A percentile compares a stretch with the other conserved stretches of the same genome.
phyloP scores from a whole-genome alignment of 352 stramenopile genomes.

The Phytopythium montanum region DNA sequence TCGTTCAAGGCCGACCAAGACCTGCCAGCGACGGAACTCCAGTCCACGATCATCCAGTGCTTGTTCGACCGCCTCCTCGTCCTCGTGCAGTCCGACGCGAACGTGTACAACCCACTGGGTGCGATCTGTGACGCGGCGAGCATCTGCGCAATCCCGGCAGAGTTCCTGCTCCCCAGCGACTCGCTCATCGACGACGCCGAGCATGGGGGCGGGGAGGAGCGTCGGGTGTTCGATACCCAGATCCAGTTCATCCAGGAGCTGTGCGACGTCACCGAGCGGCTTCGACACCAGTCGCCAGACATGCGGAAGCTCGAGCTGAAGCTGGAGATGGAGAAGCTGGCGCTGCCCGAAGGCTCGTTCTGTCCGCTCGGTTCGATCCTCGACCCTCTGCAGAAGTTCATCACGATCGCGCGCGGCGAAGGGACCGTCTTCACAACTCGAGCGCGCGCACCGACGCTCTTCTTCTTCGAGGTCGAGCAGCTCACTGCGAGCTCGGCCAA shows the following conservation, averaged over 20 bases:
- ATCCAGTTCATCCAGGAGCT: conserved; percentile 70
- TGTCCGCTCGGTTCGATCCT: conserved; percentile 69
- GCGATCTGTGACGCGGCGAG: conserved; percentile 57
- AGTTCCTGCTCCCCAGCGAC: conserved; percentile 38
- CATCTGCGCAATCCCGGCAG: conserved; percentile 35
- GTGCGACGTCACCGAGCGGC: conserved; percentile 70
- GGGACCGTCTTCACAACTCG: conserved; percentile 87
- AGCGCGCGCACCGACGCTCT: conserved; percentile 72
- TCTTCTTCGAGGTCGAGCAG: conserved; percentile 83
- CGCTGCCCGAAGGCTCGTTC: conserved; percentile 54
- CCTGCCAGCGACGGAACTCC: conserved; percentile 53
- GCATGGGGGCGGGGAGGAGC: conserved; percentile 23
- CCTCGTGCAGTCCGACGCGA: conserved; percentile 36
- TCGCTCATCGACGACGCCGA: conserved; percentile 28
- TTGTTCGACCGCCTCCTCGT: conserved; percentile 60
- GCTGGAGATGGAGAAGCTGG: conserved; percentile 53
- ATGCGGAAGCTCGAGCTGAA: conserved; percentile 60
- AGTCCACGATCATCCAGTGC: conserved; percentile 56
- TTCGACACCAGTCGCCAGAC: conserved; percentile 49
- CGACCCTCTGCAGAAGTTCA: conserved; percentile 52
- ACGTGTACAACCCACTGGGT: conserved; percentile 36
- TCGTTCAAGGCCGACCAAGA: conserved; percentile 59
- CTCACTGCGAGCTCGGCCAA: conserved; percentile 31
- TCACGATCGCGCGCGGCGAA: conserved; percentile 62
- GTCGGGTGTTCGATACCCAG: conserved; percentile 58